A percentile compares a stretch with the other conserved stretches of the same genome.
Evolutionary conservation across 2,329 filamentous ascomycete species (phyloP).

Genomic region (Cladophialophora carrionii): DNA sequence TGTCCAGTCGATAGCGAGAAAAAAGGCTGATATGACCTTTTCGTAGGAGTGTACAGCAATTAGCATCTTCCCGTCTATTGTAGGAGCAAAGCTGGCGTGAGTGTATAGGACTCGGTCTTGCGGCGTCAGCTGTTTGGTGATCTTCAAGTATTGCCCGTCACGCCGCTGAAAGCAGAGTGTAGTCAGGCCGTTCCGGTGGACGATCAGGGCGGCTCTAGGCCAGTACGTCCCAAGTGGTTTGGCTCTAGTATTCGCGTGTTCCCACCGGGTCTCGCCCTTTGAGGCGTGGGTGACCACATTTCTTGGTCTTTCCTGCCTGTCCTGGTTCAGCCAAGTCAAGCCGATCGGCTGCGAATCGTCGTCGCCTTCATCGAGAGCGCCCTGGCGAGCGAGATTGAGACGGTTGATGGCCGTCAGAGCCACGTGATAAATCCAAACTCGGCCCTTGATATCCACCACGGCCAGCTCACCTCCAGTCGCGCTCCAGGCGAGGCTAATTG

Average conservation of each 20-base stretch:
- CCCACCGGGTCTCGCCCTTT: slow-evolving; percentile 67
- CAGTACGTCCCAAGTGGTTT: slow-evolving; percentile 73
- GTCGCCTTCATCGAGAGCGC: slow-evolving; percentile 69
- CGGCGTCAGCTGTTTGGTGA: slow-evolving; percentile 52
- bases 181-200: slow-evolving; percentile 74
- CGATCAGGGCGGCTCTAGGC: slow-evolving; percentile 72
- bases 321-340: slow-evolving; percentile 76
- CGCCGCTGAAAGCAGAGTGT: slow-evolving; percentile 78
- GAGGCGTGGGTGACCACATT: slow-evolving; percentile 52
- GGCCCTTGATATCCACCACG: slow-evolving; percentile 76
- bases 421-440: slow-evolving; percentile 74
- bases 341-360: slow-evolving; percentile 80
- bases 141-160: slow-evolving; percentile 67
- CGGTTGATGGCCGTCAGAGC: slow-evolving; percentile 70
- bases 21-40: slow-evolving; percentile 30
- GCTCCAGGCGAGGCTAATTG: slow-evolving; percentile 80
- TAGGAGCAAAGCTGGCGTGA: slow-evolving; percentile 54
- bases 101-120: slow-evolving; percentile 28
- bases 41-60: slow-evolving; percentile 32
- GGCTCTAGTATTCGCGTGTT: slow-evolving; percentile 68
- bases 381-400: slow-evolving; percentile 64
- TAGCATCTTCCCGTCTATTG: slow-evolving; percentile 34
- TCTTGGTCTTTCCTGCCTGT: slow-evolving; percentile 47
- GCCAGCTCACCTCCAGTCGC: slow-evolving; percentile 77
- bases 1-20: slow-evolving; percentile 42